Conservation (phyloP, 106 monocot species). For the Acanthochlamys bracteata region DNA sequence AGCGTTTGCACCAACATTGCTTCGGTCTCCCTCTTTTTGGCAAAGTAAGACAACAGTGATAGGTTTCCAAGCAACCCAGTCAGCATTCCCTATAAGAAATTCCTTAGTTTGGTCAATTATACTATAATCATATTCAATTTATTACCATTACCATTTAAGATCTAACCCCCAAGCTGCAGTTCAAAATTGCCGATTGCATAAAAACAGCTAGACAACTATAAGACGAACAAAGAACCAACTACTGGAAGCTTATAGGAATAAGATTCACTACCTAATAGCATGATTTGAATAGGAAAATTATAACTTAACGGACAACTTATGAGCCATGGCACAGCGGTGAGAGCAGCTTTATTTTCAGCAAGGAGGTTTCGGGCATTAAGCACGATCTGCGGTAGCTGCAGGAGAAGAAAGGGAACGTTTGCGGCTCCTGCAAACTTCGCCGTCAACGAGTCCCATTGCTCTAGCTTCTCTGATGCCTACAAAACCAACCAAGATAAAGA, state of each 20-base stretch:
- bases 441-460: conserved; percentile 76
- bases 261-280: background rate
- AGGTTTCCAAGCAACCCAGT: conserved; percentile 87
- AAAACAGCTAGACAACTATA: background rate
- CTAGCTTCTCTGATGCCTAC: conserved; percentile 22
- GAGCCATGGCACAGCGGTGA: conserved; percentile 84
- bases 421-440: conserved; percentile 72
- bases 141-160: background rate
- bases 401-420: conserved; percentile 74
- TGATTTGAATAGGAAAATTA: background rate
- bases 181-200: background rate
- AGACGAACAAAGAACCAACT: too few species aligned
- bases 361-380: conserved; percentile 78
- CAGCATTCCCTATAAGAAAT: conserved; percentile 61
- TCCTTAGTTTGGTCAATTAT: background rate
- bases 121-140: background rate
- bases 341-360: conserved; percentile 60
- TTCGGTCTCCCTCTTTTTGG: conserved; percentile 93
- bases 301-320: conserved; percentile 17
- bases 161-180: background rate
- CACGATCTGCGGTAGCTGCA: conserved; percentile 86
- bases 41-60: conserved; percentile 83
- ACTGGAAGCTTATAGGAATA: background rate
- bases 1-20: conserved; percentile 77
- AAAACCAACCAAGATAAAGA: background rate